Base-by-base conservation (phyloP, 345 rosid species). In the Eutrema yunnanense region DNA sequence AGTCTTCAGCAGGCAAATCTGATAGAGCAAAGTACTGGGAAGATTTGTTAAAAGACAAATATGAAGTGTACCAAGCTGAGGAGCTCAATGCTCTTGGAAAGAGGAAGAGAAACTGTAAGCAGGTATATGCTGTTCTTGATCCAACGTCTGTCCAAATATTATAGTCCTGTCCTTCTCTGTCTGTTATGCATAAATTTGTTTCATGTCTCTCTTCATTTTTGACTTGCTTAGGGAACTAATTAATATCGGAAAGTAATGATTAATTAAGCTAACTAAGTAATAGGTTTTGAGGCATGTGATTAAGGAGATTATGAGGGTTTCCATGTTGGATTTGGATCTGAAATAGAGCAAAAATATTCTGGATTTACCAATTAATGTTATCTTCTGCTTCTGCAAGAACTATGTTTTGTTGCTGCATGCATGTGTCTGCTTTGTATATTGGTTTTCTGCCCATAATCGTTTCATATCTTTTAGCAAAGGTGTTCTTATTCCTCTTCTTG, bases 41-140 rank as follows among this genome's bases (percentile, higher is more conserved):
- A 62, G 90, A 88, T 49, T 78, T 91, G 81, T 79, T 88, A 12
- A 85, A 77, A 80, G 96, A 81, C 57, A 84, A 65, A 44, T 81
- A 79, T 22, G 92, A 89, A 81, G 86, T 67, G 82, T 86, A 87
- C 10, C 89, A 88, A 77, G 73, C 78, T 49, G 90, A 85, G 79
- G 90, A 90, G 83, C 82, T 76, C 48, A 90, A 77, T 73, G 73
- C 89, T 38, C 78, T 95, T 67, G 99, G 94, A 46, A 95, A 95
- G 73, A 92, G 98, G 69, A 95, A 90, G 78, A 83, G 98, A 82
- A 85, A 75, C 62, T 76, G 92, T 57, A 90, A 92, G 73, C 88
- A 87, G 93, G 98, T 92, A 81, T 92, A 81, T 68, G 12, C 34
- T 37, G 9, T 46, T 64, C 30, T 73, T 53, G 46, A 53, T 72